Percentiles rank a stretch among this genome's conserved stretches.
Evolutionary conservation across 2,329 filamentous ascomycete genomes (phyloP).

Genomic region (Leptographium wingfieldii): DNA sequence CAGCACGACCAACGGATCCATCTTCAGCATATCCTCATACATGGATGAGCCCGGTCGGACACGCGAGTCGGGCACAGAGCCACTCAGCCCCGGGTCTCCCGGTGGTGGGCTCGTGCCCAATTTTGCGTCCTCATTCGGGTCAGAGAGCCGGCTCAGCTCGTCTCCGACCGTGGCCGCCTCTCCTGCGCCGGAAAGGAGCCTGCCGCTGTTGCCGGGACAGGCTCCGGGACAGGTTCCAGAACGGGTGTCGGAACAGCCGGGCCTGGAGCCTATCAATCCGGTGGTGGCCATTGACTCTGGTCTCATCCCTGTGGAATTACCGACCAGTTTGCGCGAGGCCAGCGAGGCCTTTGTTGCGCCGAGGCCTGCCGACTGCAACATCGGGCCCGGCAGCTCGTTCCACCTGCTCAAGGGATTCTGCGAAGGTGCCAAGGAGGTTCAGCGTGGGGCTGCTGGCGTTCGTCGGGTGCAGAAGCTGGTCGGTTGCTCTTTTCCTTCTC

Average conservation of each 20-base stretch:
- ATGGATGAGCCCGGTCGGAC: neutral
- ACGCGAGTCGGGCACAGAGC: constrained; percentile 1
- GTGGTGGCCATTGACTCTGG: constrained; percentile 8
- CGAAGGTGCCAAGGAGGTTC: constrained; percentile 37
- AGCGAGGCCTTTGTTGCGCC: neutral
- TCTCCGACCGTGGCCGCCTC: neutral
- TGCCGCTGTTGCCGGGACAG: neutral
- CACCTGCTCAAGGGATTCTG: constrained; percentile 42
- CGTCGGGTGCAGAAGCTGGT: constrained; percentile 38
- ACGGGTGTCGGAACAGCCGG: constrained; percentile 2
- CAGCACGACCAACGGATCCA: constrained; percentile 7
- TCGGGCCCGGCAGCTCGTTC: constrained; percentile 35
- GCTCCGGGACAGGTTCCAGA: too few relatives aligned
- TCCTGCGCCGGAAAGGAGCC: neutral
- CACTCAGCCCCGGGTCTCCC: neutral
- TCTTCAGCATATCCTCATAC: constrained; percentile 8
- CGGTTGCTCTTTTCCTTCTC: constrained; percentile 9
- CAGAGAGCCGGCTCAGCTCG: neutral
- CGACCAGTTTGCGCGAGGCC: neutral
- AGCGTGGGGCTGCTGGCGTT: constrained; percentile 35
- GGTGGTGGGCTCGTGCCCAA: neutral
- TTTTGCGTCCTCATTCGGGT: neutral
- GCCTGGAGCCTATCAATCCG: constrained; percentile 3
- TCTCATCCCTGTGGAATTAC: constrained; percentile 12
- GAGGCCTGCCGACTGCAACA: constrained; percentile 20